phyloP scores from a whole-genome alignment of 306 rosid genomes.

The Malus orientalis region DNA sequence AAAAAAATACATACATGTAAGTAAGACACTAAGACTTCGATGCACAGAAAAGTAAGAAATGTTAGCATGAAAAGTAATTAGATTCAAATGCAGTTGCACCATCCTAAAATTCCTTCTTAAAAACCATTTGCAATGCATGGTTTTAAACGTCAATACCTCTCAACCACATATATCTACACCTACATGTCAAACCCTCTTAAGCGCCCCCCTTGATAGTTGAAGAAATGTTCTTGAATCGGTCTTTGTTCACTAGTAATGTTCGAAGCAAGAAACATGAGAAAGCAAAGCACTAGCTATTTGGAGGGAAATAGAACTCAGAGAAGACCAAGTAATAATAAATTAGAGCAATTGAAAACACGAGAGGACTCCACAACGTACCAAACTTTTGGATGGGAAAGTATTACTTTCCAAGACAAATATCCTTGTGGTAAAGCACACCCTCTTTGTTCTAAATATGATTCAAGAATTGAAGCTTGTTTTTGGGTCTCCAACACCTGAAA shows the following conservation, averaged over 20 bases:
- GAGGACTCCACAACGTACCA: conserved; percentile 43
- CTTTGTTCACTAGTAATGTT: neutral
- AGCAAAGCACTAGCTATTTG: neutral
- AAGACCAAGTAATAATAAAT: neutral
- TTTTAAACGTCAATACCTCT: neutral
- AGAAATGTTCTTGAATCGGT: neutral
- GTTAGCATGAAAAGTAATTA: neutral
- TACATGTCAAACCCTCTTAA: neutral
- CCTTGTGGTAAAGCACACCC: conserved; percentile 67
- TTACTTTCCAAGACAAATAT: conserved; percentile 65
- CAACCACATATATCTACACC: neutral
- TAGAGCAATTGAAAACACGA: neutral
- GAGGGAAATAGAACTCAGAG: neutral
- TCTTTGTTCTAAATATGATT: conserved; percentile 87
- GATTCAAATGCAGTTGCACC: neutral
- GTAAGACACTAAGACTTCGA: neutral
- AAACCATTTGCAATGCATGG: neutral
- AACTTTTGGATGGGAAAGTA: conserved; percentile 11
- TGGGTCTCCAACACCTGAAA: conserved; percentile 60
- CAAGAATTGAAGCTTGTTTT: conserved; percentile 65
- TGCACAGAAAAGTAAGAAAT: neutral
- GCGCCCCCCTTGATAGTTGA: neutral
- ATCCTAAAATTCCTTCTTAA: neutral
- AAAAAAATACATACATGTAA: neutral
- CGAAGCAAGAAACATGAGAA: neutral